These are phyloP conservation scores for Heliamphora exappendiculata DNA, from an alignment of 148 eudicot genomes.

Conservation along the genomic window DNA sequence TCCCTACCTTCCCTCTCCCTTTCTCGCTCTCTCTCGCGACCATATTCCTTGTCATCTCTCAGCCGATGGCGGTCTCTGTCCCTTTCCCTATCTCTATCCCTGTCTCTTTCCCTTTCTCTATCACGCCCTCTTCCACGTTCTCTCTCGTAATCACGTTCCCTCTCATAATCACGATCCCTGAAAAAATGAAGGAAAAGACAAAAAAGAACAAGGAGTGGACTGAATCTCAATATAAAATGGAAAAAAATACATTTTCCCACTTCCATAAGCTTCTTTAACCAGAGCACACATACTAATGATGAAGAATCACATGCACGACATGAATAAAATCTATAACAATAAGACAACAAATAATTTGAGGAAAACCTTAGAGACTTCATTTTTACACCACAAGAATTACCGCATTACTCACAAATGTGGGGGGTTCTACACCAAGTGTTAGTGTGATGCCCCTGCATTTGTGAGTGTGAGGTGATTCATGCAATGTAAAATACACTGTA, in stretches of 20 bases:
- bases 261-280: neutral
- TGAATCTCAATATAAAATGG: neutral
- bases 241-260: neutral
- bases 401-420: no score
- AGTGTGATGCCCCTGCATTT: no score
- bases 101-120: conserved; percentile 33
- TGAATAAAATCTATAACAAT: neutral
- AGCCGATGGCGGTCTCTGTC: conserved; percentile 53
- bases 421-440: no score
- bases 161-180: conserved; percentile 53
- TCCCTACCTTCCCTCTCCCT: conserved; percentile 63
- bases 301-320: neutral
- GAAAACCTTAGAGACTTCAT: no score
- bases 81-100: conserved; percentile 34
- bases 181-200: conserved; percentile 6
- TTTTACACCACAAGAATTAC: no score
- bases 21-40: conserved; percentile 55
- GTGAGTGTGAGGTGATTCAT: no score
- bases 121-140: conserved; percentile 45
- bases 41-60: conserved; percentile 63
- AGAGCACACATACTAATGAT: neutral
- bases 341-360: neutral
- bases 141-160: conserved; percentile 50
- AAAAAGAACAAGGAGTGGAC: neutral
- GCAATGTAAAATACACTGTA: no score